These are phyloP conservation scores for Forsythia viridissima DNA, from an alignment of 257 asterid genomes.

Conservation along the genomic window DNA sequence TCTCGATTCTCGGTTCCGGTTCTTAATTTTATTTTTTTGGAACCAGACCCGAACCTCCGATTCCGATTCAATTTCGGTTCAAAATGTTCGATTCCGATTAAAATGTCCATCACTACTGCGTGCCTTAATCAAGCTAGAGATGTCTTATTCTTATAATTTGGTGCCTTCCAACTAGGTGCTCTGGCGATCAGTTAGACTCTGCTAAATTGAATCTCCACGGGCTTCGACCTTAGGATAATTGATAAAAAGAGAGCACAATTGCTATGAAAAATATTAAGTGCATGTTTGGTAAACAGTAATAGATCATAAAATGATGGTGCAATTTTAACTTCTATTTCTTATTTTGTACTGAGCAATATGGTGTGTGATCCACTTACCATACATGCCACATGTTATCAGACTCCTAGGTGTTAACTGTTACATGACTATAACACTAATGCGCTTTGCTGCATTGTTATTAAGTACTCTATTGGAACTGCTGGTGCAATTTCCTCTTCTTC, in stretches of 20 bases:
- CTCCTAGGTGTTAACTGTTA: not conserved
- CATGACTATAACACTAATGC: not conserved
- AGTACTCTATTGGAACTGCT: not conserved
- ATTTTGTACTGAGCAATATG: not conserved
- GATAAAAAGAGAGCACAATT: too few species aligned
- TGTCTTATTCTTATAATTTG: not conserved
- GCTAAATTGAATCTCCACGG: not conserved
- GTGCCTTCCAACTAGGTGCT: not conserved
- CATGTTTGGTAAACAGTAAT: not conserved
- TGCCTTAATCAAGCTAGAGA: not conserved
- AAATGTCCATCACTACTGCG: not conserved
- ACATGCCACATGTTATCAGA: not conserved
- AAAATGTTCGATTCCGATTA: too few species aligned
- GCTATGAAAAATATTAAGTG: not conserved
- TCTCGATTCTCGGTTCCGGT: too few species aligned
- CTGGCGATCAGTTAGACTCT: not conserved
- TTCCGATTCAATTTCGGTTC: too few species aligned
- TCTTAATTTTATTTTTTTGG: too few species aligned
- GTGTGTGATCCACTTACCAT: not conserved
- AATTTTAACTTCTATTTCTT: not conserved
- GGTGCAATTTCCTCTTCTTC: not conserved
- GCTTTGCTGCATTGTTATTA: not conserved
- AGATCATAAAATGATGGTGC: not conserved
- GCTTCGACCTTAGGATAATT: not conserved
- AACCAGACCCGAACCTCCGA: too few species aligned